Evolutionary conservation across 2,329 filamentous ascomycete genomes (phyloP), one percentile per base, ranked within the genome.

Genomic region (Aureobasidium sp.): DNA sequence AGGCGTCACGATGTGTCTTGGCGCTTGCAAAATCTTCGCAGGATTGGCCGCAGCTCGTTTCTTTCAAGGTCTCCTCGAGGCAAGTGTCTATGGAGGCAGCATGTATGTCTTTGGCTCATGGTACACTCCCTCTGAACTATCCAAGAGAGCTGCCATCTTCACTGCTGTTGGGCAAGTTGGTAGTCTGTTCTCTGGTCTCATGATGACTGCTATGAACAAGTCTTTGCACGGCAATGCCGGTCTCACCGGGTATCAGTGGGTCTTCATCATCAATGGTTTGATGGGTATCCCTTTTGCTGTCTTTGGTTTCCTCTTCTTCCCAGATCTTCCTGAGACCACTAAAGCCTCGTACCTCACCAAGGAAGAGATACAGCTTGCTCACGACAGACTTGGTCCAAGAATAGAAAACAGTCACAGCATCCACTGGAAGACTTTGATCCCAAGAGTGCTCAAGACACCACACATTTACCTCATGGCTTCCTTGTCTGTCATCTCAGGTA

Each of bases 61-160:
- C 63, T 63, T 77, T 5, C 69, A 76, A 0, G 83, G 81, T 7
- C 72, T 85, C n/a, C 77, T 79, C 43, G 84, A 86, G 69, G 65
- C 72, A 66, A 73, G 26, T 71, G 74, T 75, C 6, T 77, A 75
- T 74, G 75, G 75, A 0, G 75, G 75, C 6, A 77, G 77, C 72
- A 77, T 77, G 72, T 63, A 63, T 34, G 62, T 63, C 12, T 47
- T 86, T 0, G 83, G 84, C 1, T 81, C 79, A 0, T 86, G 84
- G 84, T 86, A 86, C 68, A 85, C 79, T 0, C 77, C 79, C 55
- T 74, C 76, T 15, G 84, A 87, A 70, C 78, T 87, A 0, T 84
- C 82, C 5, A 87, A 86, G 69, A 77, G 84, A 5, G 82, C 77
- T 36, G 84, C 82, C 5, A 80, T 87, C 60, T 87, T 87, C 69